phyloP scores from a whole-genome alignment of 805 yeast genomes.

The Maudiozyma serrabonitensis region DNA sequence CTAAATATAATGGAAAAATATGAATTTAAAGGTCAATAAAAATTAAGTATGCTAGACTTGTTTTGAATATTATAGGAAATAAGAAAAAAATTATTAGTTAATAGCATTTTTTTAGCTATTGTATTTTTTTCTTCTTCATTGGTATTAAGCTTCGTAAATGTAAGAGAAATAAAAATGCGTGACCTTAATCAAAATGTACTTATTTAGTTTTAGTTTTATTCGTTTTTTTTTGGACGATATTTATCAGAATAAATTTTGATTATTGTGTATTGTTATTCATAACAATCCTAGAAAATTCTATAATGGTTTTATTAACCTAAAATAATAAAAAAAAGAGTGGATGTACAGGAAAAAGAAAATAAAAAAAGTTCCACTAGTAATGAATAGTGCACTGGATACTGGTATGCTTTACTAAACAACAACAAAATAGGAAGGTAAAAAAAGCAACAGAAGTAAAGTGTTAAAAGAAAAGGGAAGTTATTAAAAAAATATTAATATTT shows the following conservation, averaged over 20 bases:
- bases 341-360: conserved; percentile 1
- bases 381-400: neutral
- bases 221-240: neutral
- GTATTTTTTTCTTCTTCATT: neutral
- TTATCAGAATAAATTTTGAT: neutral
- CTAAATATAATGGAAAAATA: neutral
- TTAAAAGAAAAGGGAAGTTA: neutral
- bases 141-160: neutral
- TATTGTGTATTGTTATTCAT: neutral
- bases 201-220: neutral
- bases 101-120: neutral
- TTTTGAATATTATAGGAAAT: neutral
- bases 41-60: conserved; percentile 1
- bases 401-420: neutral
- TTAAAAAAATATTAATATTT: neutral
- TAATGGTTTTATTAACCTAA: conserved; percentile 1
- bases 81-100: neutral
- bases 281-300: conserved; percentile 1
- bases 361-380: neutral
- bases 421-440: neutral
- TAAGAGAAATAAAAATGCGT: neutral
- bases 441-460: neutral
- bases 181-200: neutral
- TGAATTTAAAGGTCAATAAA: neutral
- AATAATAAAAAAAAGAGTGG: neutral